Evolutionary conservation across 768 basidiomycete genomes (phyloP), one percentile per base, ranked within the genome.

Genomic region (Daedaleopsis nitida): DNA sequence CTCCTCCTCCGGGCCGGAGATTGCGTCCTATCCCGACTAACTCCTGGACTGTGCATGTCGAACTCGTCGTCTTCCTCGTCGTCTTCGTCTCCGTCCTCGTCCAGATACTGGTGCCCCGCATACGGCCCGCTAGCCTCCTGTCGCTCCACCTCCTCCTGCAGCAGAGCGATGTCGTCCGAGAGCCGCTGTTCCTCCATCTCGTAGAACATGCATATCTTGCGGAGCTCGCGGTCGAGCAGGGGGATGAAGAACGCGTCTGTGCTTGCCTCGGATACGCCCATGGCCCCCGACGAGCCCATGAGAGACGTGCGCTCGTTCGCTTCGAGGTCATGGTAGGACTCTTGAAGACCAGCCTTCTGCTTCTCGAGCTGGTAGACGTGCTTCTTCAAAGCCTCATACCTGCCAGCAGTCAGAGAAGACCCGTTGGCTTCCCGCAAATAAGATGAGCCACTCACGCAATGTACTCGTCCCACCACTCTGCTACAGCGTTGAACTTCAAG

Each of bases 381-480:
- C 65, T 90, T 91, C 76, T 94, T 95, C 66, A 95, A 79, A 5
- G 83, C 78, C 72, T 91, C 92, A 70, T 96, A 96, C n/a, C 92
- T 93, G 65, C 8, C 16, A 34, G 23, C 24, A 32, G 45, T 50
- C 49, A 38, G 38, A 2, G 49, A 47, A 24, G 27, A 3, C 27
- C 27, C 27, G n/a, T 52, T 16, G 52, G 16, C 45, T 23, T 9
- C 7, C 13, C 23, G 39, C 34, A 9, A n/a, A 19, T 11, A 21
- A 32, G 24, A 37, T 3, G 21, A n/a, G n/a, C 34, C 16, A 83
- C 90, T 63, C 68, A 94, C 87, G 89, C 84, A 48, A 96, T 92
- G 71, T 96, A 96, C 52, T 94, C 88, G 63, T 93, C 91, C 88
- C 89, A 91, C 93, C 93, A 95, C 53, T 96, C 93, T 0, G 92